A percentile compares a stretch with the other conserved stretches of the same genome.
Evolutionary conservation across 129 eudicot species (phyloP).

Genomic region (Logfia minima): DNA sequence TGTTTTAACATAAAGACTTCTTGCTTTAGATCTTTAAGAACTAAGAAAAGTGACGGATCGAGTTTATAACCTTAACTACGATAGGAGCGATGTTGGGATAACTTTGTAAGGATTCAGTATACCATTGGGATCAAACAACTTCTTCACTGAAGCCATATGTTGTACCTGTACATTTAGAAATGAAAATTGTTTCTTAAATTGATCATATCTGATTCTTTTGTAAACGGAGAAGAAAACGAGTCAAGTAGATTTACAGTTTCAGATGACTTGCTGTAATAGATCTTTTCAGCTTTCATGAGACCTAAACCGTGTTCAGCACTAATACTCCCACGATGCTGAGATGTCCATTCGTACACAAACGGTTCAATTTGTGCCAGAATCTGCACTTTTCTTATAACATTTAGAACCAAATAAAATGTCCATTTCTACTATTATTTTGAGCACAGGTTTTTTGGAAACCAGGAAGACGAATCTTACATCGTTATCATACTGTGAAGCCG

Average conservation of each 20-base stretch:
- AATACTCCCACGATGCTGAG: conserved; percentile 88
- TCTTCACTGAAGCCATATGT: conserved; percentile 87
- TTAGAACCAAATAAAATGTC: conserved; percentile 13
- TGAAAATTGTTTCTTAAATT: neutral
- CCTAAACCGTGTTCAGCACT: conserved; percentile 99
- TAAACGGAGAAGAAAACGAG: neutral
- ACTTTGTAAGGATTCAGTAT: conserved; percentile 94
- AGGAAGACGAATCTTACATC: conserved; percentile 50
- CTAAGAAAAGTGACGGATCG: neutral
- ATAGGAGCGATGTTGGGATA: conserved; percentile 60
- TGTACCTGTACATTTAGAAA: conserved; percentile 55
- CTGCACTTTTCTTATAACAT: conserved; percentile 39
- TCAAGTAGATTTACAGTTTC: conserved; percentile 60
- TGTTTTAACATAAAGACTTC: neutral
- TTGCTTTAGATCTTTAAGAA: neutral
- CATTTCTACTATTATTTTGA: neutral
- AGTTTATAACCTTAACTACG: conserved; percentile 39
- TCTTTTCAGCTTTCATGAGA: conserved; percentile 89
- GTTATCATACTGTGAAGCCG: conserved; percentile 68
- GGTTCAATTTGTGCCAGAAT: conserved; percentile 83
- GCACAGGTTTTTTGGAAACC: neutral
- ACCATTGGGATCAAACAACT: conserved; percentile 81
- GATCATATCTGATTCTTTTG: neutral
- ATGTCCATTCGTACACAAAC: conserved; percentile 98
- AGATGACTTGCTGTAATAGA: conserved; percentile 90